phyloP scores from a whole-genome alignment of 208 protist species.

The Vickermania ingenoplastis region DNA sequence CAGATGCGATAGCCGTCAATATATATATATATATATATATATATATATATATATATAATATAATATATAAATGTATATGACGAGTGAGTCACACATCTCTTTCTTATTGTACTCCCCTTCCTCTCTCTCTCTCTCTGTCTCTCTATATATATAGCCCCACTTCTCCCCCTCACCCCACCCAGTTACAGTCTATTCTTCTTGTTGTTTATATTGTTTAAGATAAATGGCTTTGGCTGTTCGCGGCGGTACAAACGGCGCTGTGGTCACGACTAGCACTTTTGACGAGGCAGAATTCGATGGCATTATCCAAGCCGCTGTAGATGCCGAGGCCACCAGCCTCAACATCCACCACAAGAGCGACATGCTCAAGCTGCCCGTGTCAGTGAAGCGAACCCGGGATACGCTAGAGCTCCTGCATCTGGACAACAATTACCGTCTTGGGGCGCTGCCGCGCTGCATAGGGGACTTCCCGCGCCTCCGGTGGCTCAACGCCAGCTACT shows the following conservation, averaged over 20 bases:
- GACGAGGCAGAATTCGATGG: slow-evolving; percentile 13
- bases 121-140: too few species aligned
- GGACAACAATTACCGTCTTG: slow-evolving; percentile 76
- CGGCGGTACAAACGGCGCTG: background rate
- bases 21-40: too few species aligned
- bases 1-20: too few species aligned
- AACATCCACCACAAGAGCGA: slow-evolving; percentile 35
- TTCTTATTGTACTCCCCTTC: too few species aligned
- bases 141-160: too few species aligned
- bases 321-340: slow-evolving; percentile 30
- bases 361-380: slow-evolving; percentile 21
- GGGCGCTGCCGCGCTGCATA: slow-evolving; percentile 28
- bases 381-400: slow-evolving; percentile 32
- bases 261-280: background rate
- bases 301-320: slow-evolving; percentile 33
- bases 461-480: slow-evolving; percentile 51
- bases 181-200: too few species aligned
- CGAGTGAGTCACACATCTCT: too few species aligned
- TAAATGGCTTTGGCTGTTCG: too few species aligned
- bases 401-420: slow-evolving; percentile 66
- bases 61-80: too few species aligned
- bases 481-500: slow-evolving; percentile 63
- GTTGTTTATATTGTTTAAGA: too few species aligned
- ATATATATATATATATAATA: too few species aligned
- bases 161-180: too few species aligned